Evolutionary conservation across 2,329 filamentous ascomycete species (phyloP).

Genomic region (Fusarium sp.): DNA sequence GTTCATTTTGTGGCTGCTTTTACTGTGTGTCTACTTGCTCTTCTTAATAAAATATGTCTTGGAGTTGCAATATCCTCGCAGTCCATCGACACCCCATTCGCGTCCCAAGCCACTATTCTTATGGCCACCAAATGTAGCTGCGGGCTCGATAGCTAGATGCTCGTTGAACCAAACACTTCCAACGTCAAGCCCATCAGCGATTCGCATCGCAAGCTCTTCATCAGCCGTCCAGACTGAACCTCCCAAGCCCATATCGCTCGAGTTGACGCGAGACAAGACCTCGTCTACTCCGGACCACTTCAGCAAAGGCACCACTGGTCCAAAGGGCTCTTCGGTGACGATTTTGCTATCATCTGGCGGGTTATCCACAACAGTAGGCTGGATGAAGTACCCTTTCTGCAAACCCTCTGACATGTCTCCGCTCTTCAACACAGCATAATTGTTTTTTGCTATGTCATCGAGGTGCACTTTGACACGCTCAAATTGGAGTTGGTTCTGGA

Average conservation of each 20-base stretch:
- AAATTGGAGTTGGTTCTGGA: not conserved
- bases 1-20: no score
- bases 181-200: slow-evolving; percentile 1
- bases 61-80: slow-evolving; percentile 14
- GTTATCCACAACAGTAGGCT: slow-evolving; percentile 5
- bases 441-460: not conserved
- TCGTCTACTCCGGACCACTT: slow-evolving; percentile 5
- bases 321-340: slow-evolving; percentile 15
- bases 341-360: slow-evolving; percentile 8
- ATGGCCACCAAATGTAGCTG: slow-evolving; percentile 12
- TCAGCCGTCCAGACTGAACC: slow-evolving; percentile 14
- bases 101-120: slow-evolving; percentile 13
- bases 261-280: slow-evolving; percentile 9
- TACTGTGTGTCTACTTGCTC: not conserved
- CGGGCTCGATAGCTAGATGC: slow-evolving; percentile 3
- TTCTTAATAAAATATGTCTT: not conserved
- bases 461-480: not conserved
- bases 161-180: slow-evolving; percentile 17
- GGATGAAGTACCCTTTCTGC: not conserved
- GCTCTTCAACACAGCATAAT: not conserved
- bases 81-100: slow-evolving; percentile 10
- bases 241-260: slow-evolving; percentile 12
- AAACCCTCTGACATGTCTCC: not conserved
- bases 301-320: slow-evolving; percentile 9
- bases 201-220: not conserved